Evolutionary conservation across 257 asterid genomes (phyloP).

Genomic region (Coffea eugenioides): DNA sequence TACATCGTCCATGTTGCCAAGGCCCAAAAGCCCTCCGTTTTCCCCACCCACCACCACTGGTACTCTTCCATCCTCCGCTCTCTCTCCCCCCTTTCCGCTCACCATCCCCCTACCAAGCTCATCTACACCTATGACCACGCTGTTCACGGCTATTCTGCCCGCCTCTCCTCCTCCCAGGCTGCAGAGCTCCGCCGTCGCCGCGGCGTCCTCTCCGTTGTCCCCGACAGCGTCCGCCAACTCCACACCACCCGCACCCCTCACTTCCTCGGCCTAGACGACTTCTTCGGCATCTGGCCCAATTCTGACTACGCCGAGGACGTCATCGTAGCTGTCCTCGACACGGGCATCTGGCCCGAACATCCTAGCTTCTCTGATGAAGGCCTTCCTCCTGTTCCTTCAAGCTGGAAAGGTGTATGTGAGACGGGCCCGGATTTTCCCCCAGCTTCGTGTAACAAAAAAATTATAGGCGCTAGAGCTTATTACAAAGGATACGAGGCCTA

Average conservation of each 20-base stretch:
- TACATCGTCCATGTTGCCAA: slow-evolving; percentile 77
- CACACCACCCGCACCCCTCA: slow-evolving; percentile 88
- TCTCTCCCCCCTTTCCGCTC: slow-evolving; percentile 41
- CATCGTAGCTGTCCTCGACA: slow-evolving; percentile 75
- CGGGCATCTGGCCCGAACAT: slow-evolving; percentile 96
- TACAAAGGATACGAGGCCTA: slow-evolving; percentile 62
- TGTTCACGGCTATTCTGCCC: slow-evolving; percentile 75
- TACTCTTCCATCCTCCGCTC: slow-evolving; percentile 65
- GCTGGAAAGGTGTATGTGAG: slow-evolving; percentile 83
- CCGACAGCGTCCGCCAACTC: slow-evolving; percentile 54
- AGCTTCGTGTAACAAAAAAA: slow-evolving; percentile 56
- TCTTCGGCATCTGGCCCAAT: slow-evolving; percentile 87
- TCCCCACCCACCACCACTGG: slow-evolving; percentile 76
- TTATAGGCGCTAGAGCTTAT: slow-evolving; percentile 75
- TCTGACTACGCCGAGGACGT: slow-evolving; percentile 83
- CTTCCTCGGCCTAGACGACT: slow-evolving; percentile 60
- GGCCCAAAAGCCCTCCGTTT: slow-evolving; percentile 55
- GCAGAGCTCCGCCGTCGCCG: slow-evolving; percentile 40
- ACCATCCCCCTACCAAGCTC: slow-evolving; percentile 43
- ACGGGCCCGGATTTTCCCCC: slow-evolving; percentile 52
- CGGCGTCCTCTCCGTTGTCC: slow-evolving; percentile 66
- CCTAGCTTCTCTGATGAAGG: slow-evolving; percentile 81
- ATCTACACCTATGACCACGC: slow-evolving; percentile 71
- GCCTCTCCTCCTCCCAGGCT: slow-evolving; percentile 57
- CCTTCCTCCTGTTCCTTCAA: slow-evolving; percentile 56